A percentile compares a stretch with the other conserved stretches of the same genome.
Evolutionary conservation across 345 rosid genomes (phyloP).

Genomic region (Erodium maritimum): DNA sequence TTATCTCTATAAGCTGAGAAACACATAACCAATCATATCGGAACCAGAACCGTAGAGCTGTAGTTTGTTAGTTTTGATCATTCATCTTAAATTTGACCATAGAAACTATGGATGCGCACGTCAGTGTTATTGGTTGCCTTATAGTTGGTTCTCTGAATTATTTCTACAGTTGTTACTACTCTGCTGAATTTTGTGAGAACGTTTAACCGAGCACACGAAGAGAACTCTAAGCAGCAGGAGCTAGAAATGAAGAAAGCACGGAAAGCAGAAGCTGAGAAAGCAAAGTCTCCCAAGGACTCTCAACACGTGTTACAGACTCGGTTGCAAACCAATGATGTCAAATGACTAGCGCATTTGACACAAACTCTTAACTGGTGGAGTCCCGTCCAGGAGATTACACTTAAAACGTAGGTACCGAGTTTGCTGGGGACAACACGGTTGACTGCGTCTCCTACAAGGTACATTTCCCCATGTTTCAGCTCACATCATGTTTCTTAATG

Average conservation of each 20-base stretch:
- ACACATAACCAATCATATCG: no score
- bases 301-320: slow-evolving; percentile 10
- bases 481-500: not conserved
- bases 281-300: slow-evolving; percentile 25
- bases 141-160: not conserved
- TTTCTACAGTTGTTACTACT: slow-evolving; percentile 57
- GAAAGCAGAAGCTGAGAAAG: slow-evolving; percentile 33
- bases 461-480: not conserved
- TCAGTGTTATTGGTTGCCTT: not conserved
- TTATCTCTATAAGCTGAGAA: not conserved
- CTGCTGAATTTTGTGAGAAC: slow-evolving; percentile 62
- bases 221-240: slow-evolving; percentile 68
- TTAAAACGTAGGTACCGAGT: not conserved
- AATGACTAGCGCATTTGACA: not conserved
- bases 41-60: no score
- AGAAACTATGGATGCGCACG: no score
- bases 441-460: not conserved
- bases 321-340: slow-evolving; percentile 12
- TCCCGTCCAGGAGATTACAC: not conserved
- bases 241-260: slow-evolving; percentile 51
- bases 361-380: not conserved
- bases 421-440: not conserved
- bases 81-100: no score
- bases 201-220: slow-evolving; percentile 69
- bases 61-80: no score